phyloP scores from a whole-genome alignment of 1,139 yeast genomes.

The Citeromyces hawaiiensis region DNA sequence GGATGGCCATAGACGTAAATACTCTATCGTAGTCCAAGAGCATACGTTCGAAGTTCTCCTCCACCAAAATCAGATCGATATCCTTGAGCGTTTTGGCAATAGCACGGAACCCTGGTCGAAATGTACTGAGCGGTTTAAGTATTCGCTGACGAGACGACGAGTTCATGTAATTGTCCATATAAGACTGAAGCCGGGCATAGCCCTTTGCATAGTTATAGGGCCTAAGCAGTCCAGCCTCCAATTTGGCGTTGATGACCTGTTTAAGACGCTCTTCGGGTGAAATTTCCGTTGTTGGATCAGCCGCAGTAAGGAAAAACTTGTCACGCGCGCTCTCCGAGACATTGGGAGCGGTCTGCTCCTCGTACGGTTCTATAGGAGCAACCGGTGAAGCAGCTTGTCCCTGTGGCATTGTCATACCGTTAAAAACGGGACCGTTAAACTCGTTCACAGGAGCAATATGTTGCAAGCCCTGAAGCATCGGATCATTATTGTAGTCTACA shows the following conservation, averaged over 20 bases:
- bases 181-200: conserved; percentile 76
- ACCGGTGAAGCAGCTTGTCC: conserved; percentile 5
- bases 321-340: conserved; percentile 78
- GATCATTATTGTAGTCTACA: conserved; percentile 20
- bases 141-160: conserved; percentile 78
- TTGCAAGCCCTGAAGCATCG: conserved; percentile 17
- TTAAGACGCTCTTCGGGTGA: conserved; percentile 91
- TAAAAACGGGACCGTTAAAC: neutral
- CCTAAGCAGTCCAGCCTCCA: conserved; percentile 85
- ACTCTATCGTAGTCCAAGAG: conserved; percentile 87
- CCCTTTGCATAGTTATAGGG: conserved; percentile 95
- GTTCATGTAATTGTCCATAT: conserved; percentile 92
- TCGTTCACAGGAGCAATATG: conserved; percentile 6
- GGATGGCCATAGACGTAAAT: conserved; percentile 94
- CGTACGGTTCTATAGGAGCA: conserved; percentile 3
- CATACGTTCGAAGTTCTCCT: conserved; percentile 91
- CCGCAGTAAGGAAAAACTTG: conserved; percentile 90
- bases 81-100: conserved; percentile 85
- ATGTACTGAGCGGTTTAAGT: conserved; percentile 70
- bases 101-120: conserved; percentile 90
- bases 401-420: conserved; percentile 5
- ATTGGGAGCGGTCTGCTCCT: conserved; percentile 25
- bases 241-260: conserved; percentile 90
- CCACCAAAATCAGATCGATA: conserved; percentile 84
- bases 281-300: conserved; percentile 90